Base-by-base conservation (phyloP, 2,329 filamentous ascomycete species). In the Emmonsiellopsis sp. region DNA sequence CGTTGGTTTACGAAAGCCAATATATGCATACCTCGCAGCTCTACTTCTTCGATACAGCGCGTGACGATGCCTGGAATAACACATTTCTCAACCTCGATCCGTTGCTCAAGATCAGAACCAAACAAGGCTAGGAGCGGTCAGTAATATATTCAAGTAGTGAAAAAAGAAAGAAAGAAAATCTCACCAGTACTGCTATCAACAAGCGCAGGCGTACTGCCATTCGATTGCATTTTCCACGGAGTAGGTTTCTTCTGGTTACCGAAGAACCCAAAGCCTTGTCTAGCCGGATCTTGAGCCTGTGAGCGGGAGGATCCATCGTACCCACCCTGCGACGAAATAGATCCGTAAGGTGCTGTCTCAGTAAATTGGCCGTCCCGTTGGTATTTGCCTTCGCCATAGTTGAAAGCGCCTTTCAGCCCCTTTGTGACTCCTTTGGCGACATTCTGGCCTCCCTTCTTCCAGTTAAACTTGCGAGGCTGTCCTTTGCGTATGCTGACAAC, bases 391-490 rank as follows among this genome's bases (percentile, higher is more conserved):
- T 85, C 81, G 47, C 80, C 82, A 44, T 85, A 86, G 49, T 85
- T 86, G 55, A 96, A 94, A 5, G 91, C 91, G 52, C 90, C 88
- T 70, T 95, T 95, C 69, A 97, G 84, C 51, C 91, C 90, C 75
- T 96, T 96, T 57, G 87, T 87, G 50, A 97, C 87, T 65, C 91
- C 92, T 70, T 96, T 95, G 31, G 91, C 91, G 62, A 97, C 85
- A 53, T 88, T 91, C 72, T 95, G 92, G 40, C 89, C 89, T 40
- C 90, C 90, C 76, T 94, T 95, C 79, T 96, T 95, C 91, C 93
- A 97, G 73, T 95, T 95, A 73, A 96, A 96, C 70, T 96, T 97
- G 75, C 90, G 95, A 52, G 86, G 84, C 67, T 95, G 90, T 32
- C 87, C 90, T 73, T 96, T 97, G 63, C 90, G 84, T 58, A 97